phyloP scores from a whole-genome alignment of 2,329 filamentous ascomycete species.

The Talaromyces sp. region DNA sequence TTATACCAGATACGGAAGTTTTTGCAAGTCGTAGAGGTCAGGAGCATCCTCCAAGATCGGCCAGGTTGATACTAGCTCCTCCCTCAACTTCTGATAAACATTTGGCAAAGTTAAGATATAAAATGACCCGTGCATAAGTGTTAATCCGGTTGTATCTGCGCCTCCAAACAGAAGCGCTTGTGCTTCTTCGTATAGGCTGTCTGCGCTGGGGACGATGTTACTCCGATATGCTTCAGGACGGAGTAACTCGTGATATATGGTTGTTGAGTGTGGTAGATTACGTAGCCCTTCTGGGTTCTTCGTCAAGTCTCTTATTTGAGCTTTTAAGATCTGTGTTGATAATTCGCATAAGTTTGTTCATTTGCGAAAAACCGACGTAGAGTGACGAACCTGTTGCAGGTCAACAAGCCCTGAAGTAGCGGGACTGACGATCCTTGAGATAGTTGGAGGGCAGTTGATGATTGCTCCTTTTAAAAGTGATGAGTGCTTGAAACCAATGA shows the following conservation, averaged over 20 bases:
- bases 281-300: slow-evolving; percentile 27
- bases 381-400: slow-evolving; percentile 26
- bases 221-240: slow-evolving; percentile 30
- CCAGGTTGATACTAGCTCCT: slow-evolving; percentile 24
- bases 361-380: background rate
- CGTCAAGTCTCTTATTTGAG: slow-evolving; percentile 25
- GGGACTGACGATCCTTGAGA: slow-evolving; percentile 37
- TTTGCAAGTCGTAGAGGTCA: slow-evolving; percentile 27
- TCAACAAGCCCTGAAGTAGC: slow-evolving; percentile 38
- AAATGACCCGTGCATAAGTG: slow-evolving; percentile 35
- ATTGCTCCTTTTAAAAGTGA: slow-evolving; percentile 36
- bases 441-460: slow-evolving; percentile 34
- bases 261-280: slow-evolving; percentile 30
- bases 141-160: slow-evolving; percentile 44
- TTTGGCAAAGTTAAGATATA: slow-evolving; percentile 26
- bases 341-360: background rate
- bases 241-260: slow-evolving; percentile 38
- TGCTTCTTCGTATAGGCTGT: slow-evolving; percentile 44
- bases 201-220: slow-evolving; percentile 30
- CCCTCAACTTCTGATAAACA: slow-evolving; percentile 22
- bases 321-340: slow-evolving; percentile 22
- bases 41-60: slow-evolving; percentile 20
- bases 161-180: slow-evolving; percentile 49
- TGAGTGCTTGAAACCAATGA: slow-evolving; percentile 25
- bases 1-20: slow-evolving; percentile 31